A percentile compares a stretch with the other conserved stretches of the same genome.
Evolutionary conservation across 2,329 filamentous ascomycete genomes (phyloP).

Genomic region (Alternaria gansuensis): DNA sequence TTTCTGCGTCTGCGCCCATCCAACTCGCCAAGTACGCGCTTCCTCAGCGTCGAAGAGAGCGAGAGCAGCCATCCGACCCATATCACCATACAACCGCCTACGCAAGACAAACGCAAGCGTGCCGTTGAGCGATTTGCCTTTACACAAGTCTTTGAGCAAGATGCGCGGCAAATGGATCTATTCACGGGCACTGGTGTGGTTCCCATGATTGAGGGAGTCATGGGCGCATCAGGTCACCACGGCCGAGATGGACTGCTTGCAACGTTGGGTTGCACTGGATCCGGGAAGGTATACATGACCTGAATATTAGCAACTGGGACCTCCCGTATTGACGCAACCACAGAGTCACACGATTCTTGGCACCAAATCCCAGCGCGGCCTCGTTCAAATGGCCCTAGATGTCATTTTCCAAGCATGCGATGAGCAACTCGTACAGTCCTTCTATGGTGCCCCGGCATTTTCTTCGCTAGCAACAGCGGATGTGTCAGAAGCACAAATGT

Average conservation of each 20-base stretch:
- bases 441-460: constrained; percentile 67
- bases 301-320: constrained; percentile 8
- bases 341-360: constrained; percentile 96
- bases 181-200: constrained; percentile 82
- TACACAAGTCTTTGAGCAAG: constrained; percentile 90
- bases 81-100: constrained; percentile 68
- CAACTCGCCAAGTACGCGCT: constrained; percentile 60
- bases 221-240: constrained; percentile 75
- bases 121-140: constrained; percentile 95
- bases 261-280: constrained; percentile 92
- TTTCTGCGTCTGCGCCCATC: constrained; percentile 77
- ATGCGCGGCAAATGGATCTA: constrained; percentile 82
- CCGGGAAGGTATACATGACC: constrained; percentile 76
- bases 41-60: constrained; percentile 75
- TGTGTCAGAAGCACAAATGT: constrained; percentile 79
- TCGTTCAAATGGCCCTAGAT: constrained; percentile 92
- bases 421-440: constrained; percentile 71
- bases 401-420: constrained; percentile 85
- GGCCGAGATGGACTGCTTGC: constrained; percentile 90
- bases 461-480: constrained; percentile 80
- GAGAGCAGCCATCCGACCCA: constrained; percentile 56
- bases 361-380: constrained; percentile 81
- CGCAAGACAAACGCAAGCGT: constrained; percentile 81
- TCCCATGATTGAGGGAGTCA: constrained; percentile 79
- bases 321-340: constrained; percentile 13